Conservation (phyloP, 805 yeast genomes). For the Zygoascus tannicola region DNA sequence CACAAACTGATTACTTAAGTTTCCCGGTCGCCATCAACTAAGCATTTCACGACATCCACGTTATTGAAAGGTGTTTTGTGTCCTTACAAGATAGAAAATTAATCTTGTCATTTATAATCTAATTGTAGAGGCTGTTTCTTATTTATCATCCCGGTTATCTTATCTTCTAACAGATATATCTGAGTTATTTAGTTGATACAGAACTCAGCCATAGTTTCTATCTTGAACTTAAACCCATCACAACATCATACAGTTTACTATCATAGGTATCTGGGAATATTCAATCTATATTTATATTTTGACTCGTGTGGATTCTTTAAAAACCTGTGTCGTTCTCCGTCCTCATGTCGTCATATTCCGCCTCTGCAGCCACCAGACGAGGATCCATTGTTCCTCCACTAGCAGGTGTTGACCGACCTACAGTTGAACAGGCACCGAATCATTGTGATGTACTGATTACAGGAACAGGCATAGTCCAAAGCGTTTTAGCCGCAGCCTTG, state of each 20-base stretch:
- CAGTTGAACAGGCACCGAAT: slow-evolving; percentile 30
- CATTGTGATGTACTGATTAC: slow-evolving; percentile 80
- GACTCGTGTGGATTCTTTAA: not conserved
- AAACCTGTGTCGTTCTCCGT: not conserved
- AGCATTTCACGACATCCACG: no score
- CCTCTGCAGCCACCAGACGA: slow-evolving; percentile 29
- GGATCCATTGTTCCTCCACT: slow-evolving; percentile 33
- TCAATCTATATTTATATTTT: not conserved
- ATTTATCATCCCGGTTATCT: not conserved
- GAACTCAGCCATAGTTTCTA: not conserved
- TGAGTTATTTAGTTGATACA: no score
- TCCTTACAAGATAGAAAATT: no score
- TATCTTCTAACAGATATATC: not conserved
- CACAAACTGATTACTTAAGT: no score
- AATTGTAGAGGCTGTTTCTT: not conserved
- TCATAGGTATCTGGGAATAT: no score
- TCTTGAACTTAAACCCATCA: not conserved
- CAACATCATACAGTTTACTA: no score
- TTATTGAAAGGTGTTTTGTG: no score
- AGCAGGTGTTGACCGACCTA: slow-evolving; percentile 30
- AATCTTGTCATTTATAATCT: not conserved
- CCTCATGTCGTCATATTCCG: slow-evolving; percentile 32
- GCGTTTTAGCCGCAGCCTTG: slow-evolving; percentile 83
- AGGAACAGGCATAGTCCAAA: slow-evolving; percentile 88
- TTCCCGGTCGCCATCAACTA: no score